These are phyloP conservation scores for Cryphonectria naterciae DNA, from an alignment of 2,329 filamentous ascomycete species.

Conservation along the genomic window DNA sequence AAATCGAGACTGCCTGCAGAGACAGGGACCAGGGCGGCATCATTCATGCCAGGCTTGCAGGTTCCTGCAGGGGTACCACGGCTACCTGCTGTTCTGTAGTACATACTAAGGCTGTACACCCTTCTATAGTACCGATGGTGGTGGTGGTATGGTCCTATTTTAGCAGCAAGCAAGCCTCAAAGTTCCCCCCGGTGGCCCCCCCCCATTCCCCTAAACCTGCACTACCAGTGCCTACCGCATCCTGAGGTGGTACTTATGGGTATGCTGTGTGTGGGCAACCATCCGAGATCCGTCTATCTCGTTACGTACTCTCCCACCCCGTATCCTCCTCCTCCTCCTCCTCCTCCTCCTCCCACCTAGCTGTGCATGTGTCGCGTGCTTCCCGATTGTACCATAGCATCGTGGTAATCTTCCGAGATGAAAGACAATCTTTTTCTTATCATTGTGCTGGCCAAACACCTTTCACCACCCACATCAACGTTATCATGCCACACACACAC, in stretches of 20 bases:
- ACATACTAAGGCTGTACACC: neutral
- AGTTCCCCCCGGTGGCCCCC: neutral
- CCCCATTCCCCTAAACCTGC: neutral
- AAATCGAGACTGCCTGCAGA: neutral
- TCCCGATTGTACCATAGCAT: conserved; percentile 1
- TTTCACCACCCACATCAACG: neutral
- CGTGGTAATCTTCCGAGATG: neutral
- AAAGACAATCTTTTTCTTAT: neutral
- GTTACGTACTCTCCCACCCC: neutral
- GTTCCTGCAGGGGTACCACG: neutral
- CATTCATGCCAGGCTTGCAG: neutral
- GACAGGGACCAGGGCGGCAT: neutral
- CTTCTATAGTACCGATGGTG: neutral
- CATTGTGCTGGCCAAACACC: neutral
- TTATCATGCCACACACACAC: neutral
- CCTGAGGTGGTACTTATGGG: neutral
- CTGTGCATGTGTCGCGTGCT: conserved; percentile 1
- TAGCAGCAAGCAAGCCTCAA: neutral
- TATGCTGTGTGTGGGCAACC: neutral
- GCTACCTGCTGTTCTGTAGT: neutral
- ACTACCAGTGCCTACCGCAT: too few relatives aligned
- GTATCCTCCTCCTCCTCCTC: neutral
- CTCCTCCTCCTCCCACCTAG: neutral
- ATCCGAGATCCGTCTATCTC: conserved; percentile 1
- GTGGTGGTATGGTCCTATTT: neutral